phyloP scores from a whole-genome alignment of 768 basidiomycete genomes.

The Coprinellus micaceus region DNA sequence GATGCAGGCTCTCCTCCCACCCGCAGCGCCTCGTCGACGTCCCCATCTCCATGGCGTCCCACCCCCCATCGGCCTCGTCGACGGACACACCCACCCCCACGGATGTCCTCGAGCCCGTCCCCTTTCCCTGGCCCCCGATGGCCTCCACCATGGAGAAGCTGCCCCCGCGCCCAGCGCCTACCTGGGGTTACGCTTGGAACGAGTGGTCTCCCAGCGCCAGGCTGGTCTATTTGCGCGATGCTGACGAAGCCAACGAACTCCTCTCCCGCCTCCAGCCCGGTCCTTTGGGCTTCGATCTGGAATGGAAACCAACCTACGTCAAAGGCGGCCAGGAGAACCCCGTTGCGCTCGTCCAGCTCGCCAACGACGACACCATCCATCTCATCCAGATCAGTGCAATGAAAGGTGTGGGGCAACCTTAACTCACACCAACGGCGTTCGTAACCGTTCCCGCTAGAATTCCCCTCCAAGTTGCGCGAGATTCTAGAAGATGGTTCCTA shows the following conservation, averaged over 20 bases:
- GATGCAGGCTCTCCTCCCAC: neutral
- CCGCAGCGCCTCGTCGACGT: neutral
- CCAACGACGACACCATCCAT: constrained; percentile 49
- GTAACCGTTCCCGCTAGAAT: constrained; percentile 33
- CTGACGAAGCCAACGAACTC: constrained; percentile 27
- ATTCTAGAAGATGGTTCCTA: constrained; percentile 53
- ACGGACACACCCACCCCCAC: neutral
- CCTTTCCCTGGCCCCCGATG: neutral
- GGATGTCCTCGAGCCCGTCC: constrained; percentile 1
- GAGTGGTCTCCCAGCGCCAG: constrained; percentile 27
- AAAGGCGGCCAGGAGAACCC: constrained; percentile 59
- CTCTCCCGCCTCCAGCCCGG: constrained; percentile 26
- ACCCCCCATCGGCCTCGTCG: neutral
- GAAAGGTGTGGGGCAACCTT: constrained; percentile 31
- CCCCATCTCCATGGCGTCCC: neutral
- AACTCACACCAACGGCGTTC: neutral
- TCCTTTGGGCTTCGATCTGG: constrained; percentile 68
- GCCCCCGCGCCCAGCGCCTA: constrained; percentile 27
- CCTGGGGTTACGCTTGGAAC: constrained; percentile 35
- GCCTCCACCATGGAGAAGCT: constrained; percentile 16
- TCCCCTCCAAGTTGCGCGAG: constrained; percentile 47
- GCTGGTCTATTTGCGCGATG: constrained; percentile 34
- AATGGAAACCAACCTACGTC: constrained; percentile 66
- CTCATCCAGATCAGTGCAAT: constrained; percentile 67
- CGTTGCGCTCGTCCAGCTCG: constrained; percentile 73